Conservation (phyloP, 805 yeast genomes). For the Spencermartinsiella europaea region DNA sequence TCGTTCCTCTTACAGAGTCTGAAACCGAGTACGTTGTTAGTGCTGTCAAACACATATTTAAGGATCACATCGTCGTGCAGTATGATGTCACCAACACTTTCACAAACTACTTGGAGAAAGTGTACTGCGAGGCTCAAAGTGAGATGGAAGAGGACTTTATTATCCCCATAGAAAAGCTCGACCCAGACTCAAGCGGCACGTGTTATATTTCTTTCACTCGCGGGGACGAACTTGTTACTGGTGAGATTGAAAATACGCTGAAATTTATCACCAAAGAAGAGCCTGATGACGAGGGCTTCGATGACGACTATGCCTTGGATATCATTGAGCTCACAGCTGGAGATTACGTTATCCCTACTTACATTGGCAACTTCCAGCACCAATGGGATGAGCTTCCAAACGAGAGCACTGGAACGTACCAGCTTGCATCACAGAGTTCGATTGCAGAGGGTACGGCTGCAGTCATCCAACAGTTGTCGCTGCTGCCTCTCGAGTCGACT, state of each 20-base stretch:
- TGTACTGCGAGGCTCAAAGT: constrained; percentile 45
- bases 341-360: constrained; percentile 75
- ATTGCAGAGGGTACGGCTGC: constrained; percentile 55
- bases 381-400: constrained; percentile 63
- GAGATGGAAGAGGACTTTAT: constrained; percentile 57
- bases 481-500: constrained; percentile 70
- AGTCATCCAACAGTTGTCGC: constrained; percentile 48
- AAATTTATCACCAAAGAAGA: constrained; percentile 75
- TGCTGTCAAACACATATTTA: constrained; percentile 78
- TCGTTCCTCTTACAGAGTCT: constrained; percentile 72
- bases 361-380: constrained; percentile 67
- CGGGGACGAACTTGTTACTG: constrained; percentile 41
- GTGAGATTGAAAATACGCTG: constrained; percentile 58
- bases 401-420: constrained; percentile 63
- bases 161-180: constrained; percentile 65
- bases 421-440: constrained; percentile 44
- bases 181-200: constrained; percentile 66
- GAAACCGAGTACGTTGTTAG: constrained; percentile 91
- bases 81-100: constrained; percentile 82
- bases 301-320: constrained; percentile 90
- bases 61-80: constrained; percentile 68
- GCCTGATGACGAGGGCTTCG: constrained; percentile 75
- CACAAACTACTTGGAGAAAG: constrained; percentile 70
- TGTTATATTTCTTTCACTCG: constrained; percentile 54
- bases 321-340: constrained; percentile 70